Evolutionary conservation across 129 eudicot species (phyloP), one percentile per base, ranked within the genome.

Genomic region (Artemisia annua): DNA sequence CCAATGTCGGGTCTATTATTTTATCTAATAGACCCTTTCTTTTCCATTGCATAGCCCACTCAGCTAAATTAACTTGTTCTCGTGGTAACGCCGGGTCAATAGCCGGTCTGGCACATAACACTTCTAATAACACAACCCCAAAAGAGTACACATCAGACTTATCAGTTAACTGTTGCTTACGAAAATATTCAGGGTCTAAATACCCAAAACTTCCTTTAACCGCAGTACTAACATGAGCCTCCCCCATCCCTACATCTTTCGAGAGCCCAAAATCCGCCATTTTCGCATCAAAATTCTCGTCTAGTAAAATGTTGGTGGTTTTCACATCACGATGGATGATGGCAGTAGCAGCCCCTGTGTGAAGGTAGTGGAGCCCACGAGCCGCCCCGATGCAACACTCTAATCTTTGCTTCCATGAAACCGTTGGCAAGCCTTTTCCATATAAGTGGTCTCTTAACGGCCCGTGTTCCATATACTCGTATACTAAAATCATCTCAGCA

Each of bases 201-300:
- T 90, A 93, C 58, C 98, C 98, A 44, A 93, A 93, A 76, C 98
- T 93, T 52, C 98, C 98, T 81, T 93, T 93, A 17, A 93, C 98
- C 1, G 97, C 97, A 4, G 97, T 94, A 66, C 98, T 94, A 6
- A 94, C 97, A 44, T 90, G 92, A 6, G 84, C 87, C 44, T 88
- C 87, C 18, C 86, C 96, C 16, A 79, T 80, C 0, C 93, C 88
- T 2, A 80, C 95, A 46, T 87, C 95, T 64, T 94, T 94, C 0
- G 98, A 94, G 5, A 94, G 85, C 70, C 98, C 98, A 22, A 94
- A 94, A 76, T 94, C 98, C 0, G 97, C 87, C 98, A 94, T 94
- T 61, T 94, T 94, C 6, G 98, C 97, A 0, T 80, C 59, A 62
- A 94, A 88, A 63, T 75, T 83, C 12, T 94, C 98, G 17, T 90